phyloP scores from a whole-genome alignment of 257 asterid species.

The Nyctanthes arbortristis region DNA sequence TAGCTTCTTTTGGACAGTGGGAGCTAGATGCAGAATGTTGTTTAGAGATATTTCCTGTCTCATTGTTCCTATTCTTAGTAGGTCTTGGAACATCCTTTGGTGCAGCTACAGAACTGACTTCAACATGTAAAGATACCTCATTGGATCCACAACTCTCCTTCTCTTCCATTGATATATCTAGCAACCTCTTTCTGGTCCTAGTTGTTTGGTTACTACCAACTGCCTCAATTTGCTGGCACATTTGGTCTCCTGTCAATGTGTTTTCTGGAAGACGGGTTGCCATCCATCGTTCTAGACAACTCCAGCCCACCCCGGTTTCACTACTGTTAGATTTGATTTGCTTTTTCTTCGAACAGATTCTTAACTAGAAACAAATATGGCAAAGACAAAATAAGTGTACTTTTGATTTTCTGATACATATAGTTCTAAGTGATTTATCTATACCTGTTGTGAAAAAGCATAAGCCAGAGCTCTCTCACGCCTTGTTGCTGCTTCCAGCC shows the following conservation, averaged over 20 bases:
- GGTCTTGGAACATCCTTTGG: conserved; percentile 35
- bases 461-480: conserved; percentile 69
- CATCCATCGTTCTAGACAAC: conserved; percentile 71
- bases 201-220: background rate
- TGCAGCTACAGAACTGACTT: conserved; percentile 13
- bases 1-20: conserved; percentile 32
- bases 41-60: conserved; percentile 25
- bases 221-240: background rate
- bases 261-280: conserved; percentile 54
- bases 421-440: background rate
- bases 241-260: conserved; percentile 15
- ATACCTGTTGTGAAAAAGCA: conserved; percentile 65
- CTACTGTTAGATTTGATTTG: conserved; percentile 20
- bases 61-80: conserved; percentile 24
- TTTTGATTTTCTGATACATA: background rate
- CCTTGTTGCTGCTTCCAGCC: conserved; percentile 59
- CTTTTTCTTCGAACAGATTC: conserved; percentile 52
- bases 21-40: conserved; percentile 29
- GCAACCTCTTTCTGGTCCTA: conserved; percentile 26
- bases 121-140: conserved; percentile 39
- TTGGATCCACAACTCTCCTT: conserved; percentile 67
- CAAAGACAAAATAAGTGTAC: background rate
- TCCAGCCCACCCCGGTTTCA: conserved; percentile 45
- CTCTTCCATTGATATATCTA: conserved; percentile 39
- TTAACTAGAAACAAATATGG: conserved; percentile 29